A percentile compares a stretch with the other conserved stretches of the same genome.
Conservation (phyloP, 495 filamentous ascomycete genomes). For the Xylaria nigripes region DNA sequence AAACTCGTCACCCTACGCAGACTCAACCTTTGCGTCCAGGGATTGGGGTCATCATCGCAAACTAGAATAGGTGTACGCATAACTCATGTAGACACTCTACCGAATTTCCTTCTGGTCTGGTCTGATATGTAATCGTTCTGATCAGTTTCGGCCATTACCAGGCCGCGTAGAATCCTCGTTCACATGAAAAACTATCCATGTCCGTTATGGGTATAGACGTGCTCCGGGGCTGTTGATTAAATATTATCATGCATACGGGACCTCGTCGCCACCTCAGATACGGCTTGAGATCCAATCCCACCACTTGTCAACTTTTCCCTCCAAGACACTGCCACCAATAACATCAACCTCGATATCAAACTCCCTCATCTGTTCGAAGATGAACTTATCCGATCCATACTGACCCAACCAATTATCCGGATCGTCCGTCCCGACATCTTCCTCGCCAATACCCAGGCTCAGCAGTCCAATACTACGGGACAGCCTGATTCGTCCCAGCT, state of each 20-base stretch:
- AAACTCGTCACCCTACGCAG: slow-evolving; percentile 1
- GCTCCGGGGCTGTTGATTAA: background rate
- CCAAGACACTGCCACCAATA: slow-evolving; percentile 66
- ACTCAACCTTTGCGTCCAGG: slow-evolving; percentile 7
- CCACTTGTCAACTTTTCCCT: slow-evolving; percentile 70
- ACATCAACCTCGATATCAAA: slow-evolving; percentile 73
- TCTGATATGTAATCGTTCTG: background rate
- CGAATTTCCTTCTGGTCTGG: background rate
- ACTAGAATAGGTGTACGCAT: background rate
- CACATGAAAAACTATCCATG: background rate
- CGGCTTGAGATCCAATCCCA: slow-evolving; percentile 69
- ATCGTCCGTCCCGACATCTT: slow-evolving; percentile 49
- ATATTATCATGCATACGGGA: background rate
- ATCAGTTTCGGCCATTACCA: background rate
- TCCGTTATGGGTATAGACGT: background rate
- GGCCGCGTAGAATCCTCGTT: background rate
- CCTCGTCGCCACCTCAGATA: slow-evolving; percentile 12
- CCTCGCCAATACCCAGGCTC: slow-evolving; percentile 59
- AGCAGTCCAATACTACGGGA: slow-evolving; percentile 73
- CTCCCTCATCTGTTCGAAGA: slow-evolving; percentile 72
- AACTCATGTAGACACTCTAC: background rate
- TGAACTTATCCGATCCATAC: slow-evolving; percentile 65
- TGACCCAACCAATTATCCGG: slow-evolving; percentile 79
- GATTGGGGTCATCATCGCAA: background rate
- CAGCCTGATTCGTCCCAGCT: slow-evolving; percentile 70